Evolutionary conservation across 2,329 filamentous ascomycete genomes (phyloP), one percentile per base, ranked within the genome.

Genomic region (Fusarium torreyae): DNA sequence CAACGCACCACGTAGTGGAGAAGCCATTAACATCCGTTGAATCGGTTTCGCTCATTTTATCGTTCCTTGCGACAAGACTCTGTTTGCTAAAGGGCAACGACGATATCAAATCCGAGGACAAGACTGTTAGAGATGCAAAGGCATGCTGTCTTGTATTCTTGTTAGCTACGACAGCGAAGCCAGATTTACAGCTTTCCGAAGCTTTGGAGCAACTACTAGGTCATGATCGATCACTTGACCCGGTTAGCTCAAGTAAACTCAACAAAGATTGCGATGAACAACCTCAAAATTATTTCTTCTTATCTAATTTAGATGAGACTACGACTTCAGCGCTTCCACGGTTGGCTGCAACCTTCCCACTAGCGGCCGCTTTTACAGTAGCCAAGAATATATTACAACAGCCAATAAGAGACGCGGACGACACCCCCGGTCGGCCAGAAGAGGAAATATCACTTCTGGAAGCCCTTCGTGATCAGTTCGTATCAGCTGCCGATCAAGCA

Each of bases 401-500:
- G 36, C 71, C 73, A 70, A 68, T 71, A 4, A 15, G 45, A 57
- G 50, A 57, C 5, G 17, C 46, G 9, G 64, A 72, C 14, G 50
- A 43, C n/a, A 24, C 42, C 28, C 42, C 57, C 6, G 34, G 43
- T 26, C 59, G 49, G 17, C 63, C 63, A 33, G 71, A 75, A 67
- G 72, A 75, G 64, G 71, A 74, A 69, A 68, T 74, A 15, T 45
- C 53, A n/a, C 55, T 75, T 15, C 51, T 75, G 18, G 71, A 75
- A 45, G 45, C 64, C n/a, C 59, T 75, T 14, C 68, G 71, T 7
- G 70, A 75, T 49, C 61, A 61, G 36, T 72, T 68, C 45, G 31
- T 59, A 24, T 54, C 51, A 8, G 59, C 58, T 22, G 66, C 59
- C 7, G 72, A 74, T 26, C 57, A 63, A 40, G 66, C 68, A 9